Percentiles rank a stretch among this genome's conserved stretches.
Evolutionary conservation across 2,329 filamentous ascomycete genomes (phyloP).

Genomic region (Arthroderma sp.): DNA sequence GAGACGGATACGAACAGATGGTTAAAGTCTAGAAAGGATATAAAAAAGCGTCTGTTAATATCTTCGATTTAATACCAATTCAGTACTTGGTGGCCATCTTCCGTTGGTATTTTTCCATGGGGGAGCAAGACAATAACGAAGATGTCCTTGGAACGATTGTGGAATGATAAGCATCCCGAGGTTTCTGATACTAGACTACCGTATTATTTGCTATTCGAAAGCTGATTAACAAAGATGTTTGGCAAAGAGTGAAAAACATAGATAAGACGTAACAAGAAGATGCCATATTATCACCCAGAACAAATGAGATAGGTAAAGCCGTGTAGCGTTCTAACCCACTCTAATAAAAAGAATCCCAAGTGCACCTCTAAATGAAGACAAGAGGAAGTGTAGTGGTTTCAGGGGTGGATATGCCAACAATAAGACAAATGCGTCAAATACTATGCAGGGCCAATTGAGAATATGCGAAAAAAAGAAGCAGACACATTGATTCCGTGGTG

Average conservation of each 20-base stretch:
- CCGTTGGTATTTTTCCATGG: neutral
- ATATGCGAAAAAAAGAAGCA: neutral
- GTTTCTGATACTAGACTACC: no score
- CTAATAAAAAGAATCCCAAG: neutral
- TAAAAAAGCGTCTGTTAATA: neutral
- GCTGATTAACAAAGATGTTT: no score
- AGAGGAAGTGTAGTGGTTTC: neutral
- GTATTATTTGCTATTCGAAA: no score
- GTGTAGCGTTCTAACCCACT: neutral
- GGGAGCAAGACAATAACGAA: neutral
- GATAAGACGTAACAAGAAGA: no score
- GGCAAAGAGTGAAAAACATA: no score
- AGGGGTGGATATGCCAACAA: neutral
- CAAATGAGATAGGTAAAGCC: neutral
- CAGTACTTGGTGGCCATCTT: neutral
- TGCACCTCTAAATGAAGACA: neutral
- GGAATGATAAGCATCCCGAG: no score
- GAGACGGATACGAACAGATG: slow-evolving; percentile 4
- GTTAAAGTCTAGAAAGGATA: neutral
- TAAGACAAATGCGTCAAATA: neutral
- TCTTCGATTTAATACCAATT: neutral
- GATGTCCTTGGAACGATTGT: neutral
- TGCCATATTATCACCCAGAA: neutral
- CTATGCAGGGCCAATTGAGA: neutral
- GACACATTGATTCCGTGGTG: neutral